phyloP scores from a whole-genome alignment of 2,329 filamentous ascomycete species.

The Calycina herbarum region DNA sequence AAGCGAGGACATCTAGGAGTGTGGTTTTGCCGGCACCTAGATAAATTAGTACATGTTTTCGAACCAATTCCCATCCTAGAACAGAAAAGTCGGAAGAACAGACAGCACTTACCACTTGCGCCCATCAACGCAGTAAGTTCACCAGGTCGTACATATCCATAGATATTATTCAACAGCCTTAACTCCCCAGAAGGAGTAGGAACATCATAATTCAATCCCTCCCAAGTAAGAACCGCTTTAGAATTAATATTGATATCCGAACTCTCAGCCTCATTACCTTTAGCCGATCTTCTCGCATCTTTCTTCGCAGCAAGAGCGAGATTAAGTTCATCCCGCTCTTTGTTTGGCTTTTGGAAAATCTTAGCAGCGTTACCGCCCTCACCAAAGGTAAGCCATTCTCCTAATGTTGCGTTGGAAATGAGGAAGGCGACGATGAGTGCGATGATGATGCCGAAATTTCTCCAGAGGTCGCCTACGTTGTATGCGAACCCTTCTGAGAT shows the following conservation, averaged over 20 bases:
- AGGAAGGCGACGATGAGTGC: conserved; percentile 76
- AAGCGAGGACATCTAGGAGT: conserved; percentile 62
- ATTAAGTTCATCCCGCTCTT: conserved; percentile 67
- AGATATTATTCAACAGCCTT: conserved; percentile 57
- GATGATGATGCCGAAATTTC: conserved; percentile 80
- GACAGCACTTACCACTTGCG: conserved; percentile 45
- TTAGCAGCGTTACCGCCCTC: conserved; percentile 80
- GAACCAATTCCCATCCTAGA: too few relatives aligned
- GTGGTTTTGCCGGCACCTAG: conserved; percentile 62
- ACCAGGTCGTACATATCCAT: conserved; percentile 62
- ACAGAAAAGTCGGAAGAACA: background rate
- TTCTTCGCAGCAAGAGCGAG: conserved; percentile 60
- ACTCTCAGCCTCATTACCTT: conserved; percentile 43
- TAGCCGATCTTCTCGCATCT: conserved; percentile 51
- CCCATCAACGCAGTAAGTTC: conserved; percentile 64
- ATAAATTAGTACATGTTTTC: too few relatives aligned
- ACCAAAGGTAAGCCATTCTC: conserved; percentile 76
- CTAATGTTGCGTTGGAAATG: conserved; percentile 71
- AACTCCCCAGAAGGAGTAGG: conserved; percentile 48
- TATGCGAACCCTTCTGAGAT: conserved; percentile 70
- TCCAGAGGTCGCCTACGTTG: conserved; percentile 67
- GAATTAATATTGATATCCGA: conserved; percentile 57
- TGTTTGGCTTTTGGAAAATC: conserved; percentile 70
- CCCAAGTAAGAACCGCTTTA: conserved; percentile 78
- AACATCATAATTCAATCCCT: conserved; percentile 77